Evolutionary conservation across 257 asterid species (phyloP), one percentile per base, ranked within the genome.

Genomic region (Solanum ossicruentum): DNA sequence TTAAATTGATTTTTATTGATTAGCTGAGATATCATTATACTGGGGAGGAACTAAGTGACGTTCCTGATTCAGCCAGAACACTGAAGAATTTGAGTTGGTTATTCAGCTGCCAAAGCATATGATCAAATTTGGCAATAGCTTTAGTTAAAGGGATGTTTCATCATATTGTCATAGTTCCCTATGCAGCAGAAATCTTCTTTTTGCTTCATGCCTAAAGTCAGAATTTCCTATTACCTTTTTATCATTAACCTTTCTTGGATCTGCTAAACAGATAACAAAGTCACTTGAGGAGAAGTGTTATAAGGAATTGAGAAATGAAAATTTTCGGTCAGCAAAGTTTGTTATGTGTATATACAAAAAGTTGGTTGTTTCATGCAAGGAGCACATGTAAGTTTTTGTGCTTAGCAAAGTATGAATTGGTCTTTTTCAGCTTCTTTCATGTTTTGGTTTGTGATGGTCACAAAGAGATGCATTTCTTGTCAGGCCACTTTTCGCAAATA

Each of bases 401-500:
- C 43, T 73, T 60, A 23, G 45, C 8, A 3, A 75, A 63, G 81
- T 58, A 12, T 63, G 26, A 81, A 21, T 8, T 45, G 54, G 11
- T 79, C 58, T 6, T 81, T 13, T 67, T 81, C 20, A 47, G 58
- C 63, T 51, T 80, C 60, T 36, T 80, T 32, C 81, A 47, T 21
- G 21, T 21, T 21, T 47, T 21, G 16, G 20, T 78, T 28, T 12
- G 49, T 39, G 63, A 78, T 78, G 51, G 28, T 15, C 51, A 39
- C 43, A 18, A 60, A 39, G 20, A 7, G 85, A 84, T 75, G 43
- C 73, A 39, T 39, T 51, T 43, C 57, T 58, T 90, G 52, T 82
- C 97, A 97, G 99, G 95, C 94, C 98, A 84, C 90, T 95, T 86
- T 97, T 97, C 80, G 97, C 98, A 83, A 97, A 89, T 91, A 94